These are phyloP conservation scores for Termitomyces sp. DNA, from an alignment of 768 basidiomycete genomes.

Conservation along the genomic window DNA sequence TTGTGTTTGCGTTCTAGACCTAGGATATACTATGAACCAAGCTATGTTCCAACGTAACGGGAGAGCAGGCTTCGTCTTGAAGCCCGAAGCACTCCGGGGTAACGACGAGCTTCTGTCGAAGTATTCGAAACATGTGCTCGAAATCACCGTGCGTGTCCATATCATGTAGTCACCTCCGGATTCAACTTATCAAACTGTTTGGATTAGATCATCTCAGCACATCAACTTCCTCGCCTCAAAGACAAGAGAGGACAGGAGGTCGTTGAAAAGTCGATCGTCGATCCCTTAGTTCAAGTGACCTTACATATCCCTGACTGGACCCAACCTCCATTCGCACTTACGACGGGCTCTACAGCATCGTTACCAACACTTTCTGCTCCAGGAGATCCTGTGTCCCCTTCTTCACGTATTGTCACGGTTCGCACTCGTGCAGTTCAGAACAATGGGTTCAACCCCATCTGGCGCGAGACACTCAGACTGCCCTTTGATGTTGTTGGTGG, in stretches of 20 bases:
- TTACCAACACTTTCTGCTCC: conserved; percentile 23
- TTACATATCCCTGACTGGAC: conserved; percentile 75
- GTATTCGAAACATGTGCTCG: conserved; percentile 57
- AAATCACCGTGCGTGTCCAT: conserved; percentile 47
- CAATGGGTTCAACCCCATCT: conserved; percentile 74
- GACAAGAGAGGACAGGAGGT: conserved; percentile 61
- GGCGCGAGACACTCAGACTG: conserved; percentile 68
- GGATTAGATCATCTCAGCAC: conserved; percentile 70
- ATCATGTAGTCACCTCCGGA: neutral
- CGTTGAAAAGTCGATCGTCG: conserved; percentile 49
- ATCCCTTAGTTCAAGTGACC: conserved; percentile 82
- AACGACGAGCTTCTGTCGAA: conserved; percentile 56
- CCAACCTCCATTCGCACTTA: conserved; percentile 23
- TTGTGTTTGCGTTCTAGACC: conserved; percentile 43
- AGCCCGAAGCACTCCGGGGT: conserved; percentile 73
- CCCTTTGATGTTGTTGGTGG: conserved; percentile 73
- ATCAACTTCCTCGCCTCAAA: conserved; percentile 79
- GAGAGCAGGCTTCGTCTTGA: conserved; percentile 86
- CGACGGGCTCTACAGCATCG: conserved; percentile 9
- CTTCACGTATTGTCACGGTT: conserved; percentile 44
- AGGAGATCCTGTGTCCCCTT: conserved; percentile 22
- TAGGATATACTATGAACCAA: conserved; percentile 89
- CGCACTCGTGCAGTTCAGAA: conserved; percentile 40
- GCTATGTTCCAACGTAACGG: conserved; percentile 95
- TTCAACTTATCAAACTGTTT: too few relatives aligned